A percentile compares a stretch with the other conserved stretches of the same genome.
Conservation (phyloP, 2,329 filamentous ascomycete genomes). For the Rhytidhysteron rufulum region DNA sequence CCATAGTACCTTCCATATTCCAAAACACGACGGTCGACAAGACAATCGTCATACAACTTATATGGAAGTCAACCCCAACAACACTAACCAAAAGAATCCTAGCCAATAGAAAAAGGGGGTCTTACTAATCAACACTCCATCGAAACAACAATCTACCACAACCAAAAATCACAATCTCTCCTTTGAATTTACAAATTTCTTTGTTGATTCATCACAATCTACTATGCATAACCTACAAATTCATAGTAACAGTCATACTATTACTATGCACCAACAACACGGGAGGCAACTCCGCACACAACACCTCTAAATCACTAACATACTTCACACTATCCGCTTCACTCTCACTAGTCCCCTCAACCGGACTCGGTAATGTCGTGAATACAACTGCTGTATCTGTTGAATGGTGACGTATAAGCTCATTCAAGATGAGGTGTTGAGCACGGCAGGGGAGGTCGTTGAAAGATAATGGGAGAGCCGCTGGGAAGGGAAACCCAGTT, state of each 20-base stretch:
- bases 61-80: too few relatives aligned
- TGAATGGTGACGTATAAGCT: constrained; percentile 59
- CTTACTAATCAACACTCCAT: too few relatives aligned
- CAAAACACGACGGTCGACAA: too few relatives aligned
- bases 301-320: constrained; percentile 71
- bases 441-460: constrained; percentile 82
- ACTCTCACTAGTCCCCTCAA: constrained; percentile 69
- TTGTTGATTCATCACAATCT: too few relatives aligned
- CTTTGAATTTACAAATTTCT: too few relatives aligned
- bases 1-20: too few relatives aligned
- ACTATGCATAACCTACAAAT: constrained; percentile 45
- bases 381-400: constrained; percentile 68
- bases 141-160: too few relatives aligned
- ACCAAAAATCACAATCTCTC: too few relatives aligned
- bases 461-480: constrained; percentile 70
- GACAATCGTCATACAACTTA: too few relatives aligned
- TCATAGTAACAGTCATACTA: constrained; percentile 83
- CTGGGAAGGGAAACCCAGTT: constrained; percentile 53
- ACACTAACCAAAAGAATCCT: too few relatives aligned
- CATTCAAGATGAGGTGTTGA: constrained; percentile 82
- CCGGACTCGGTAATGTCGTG: constrained; percentile 77
- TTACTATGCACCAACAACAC: constrained; percentile 79
- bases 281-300: constrained; percentile 73
- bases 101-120: too few relatives aligned
- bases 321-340: constrained; percentile 70